A percentile compares a stretch with the other conserved stretches of the same genome.
Evolutionary conservation across 177 flowering plant genomes (phyloP).

Genomic region (Vitis hybrid): DNA sequence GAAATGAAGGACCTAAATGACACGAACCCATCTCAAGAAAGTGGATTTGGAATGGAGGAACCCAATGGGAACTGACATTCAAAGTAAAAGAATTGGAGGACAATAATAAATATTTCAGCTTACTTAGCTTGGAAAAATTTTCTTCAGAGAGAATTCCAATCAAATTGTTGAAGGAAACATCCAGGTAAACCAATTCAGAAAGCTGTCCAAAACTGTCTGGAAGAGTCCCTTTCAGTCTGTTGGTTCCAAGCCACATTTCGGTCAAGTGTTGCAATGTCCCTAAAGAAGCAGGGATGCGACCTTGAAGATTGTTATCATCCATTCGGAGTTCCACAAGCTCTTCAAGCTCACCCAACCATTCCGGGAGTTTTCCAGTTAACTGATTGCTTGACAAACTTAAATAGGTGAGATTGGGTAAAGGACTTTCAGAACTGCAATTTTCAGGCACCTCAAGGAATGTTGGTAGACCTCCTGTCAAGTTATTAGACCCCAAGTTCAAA

Average conservation of each 20-base stretch:
- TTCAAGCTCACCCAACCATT: not conserved
- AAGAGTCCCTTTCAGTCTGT: slow-evolving; percentile 36
- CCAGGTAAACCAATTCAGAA: slow-evolving; percentile 27
- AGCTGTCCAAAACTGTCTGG: slow-evolving; percentile 38
- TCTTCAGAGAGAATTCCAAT: slow-evolving; percentile 22
- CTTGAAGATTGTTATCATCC: slow-evolving; percentile 10
- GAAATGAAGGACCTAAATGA: slow-evolving; percentile 29
- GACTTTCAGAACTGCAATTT: too few species aligned
- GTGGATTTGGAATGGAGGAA: slow-evolving; percentile 32
- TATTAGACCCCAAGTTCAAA: too few species aligned
- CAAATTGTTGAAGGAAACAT: slow-evolving; percentile 34
- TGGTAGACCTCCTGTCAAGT: too few species aligned
- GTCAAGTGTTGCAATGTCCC: slow-evolving; percentile 26
- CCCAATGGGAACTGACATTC: slow-evolving; percentile 31
- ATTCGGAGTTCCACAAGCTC: slow-evolving; percentile 29
- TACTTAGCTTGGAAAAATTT: slow-evolving; percentile 20
- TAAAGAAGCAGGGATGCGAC: slow-evolving; percentile 26
- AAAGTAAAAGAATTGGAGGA: slow-evolving; percentile 26
- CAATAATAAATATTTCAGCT: slow-evolving; percentile 14
- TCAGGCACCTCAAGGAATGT: too few species aligned
- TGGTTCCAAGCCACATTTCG: slow-evolving; percentile 21
- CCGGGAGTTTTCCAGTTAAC: too few species aligned
- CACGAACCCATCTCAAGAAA: slow-evolving; percentile 30
- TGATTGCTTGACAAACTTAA: too few species aligned
- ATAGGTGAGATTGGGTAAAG: too few species aligned